A percentile compares a stretch with the other conserved stretches of the same genome.
Conservation (phyloP, 192 early-diverging fungal species). For the Podochytrium sp. region DNA sequence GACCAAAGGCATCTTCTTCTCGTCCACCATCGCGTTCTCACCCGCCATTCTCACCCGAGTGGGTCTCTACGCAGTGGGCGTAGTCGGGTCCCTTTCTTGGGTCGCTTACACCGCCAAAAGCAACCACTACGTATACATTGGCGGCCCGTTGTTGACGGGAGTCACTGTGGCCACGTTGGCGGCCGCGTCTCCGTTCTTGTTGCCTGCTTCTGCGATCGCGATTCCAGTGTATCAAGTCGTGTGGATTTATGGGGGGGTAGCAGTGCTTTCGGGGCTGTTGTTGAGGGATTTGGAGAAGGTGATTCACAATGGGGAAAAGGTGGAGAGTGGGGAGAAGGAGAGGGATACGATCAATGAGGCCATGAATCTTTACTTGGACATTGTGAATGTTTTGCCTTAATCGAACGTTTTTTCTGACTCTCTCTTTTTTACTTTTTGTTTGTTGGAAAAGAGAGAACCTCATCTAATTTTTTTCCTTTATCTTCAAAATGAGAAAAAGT, state of each 20-base stretch:
- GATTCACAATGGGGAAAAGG: background rate
- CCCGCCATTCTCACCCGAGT: background rate
- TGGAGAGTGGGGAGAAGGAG: constrained; percentile 1
- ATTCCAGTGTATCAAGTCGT: background rate
- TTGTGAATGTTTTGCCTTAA: constrained; percentile 3
- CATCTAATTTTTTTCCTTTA: too few species aligned
- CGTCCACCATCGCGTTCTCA: background rate
- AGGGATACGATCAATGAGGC: constrained; percentile 7
- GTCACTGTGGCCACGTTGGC: constrained; percentile 5
- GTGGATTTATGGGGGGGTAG: background rate
- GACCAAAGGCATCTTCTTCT: constrained; percentile 7
- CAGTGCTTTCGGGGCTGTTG: background rate
- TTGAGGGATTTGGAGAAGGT: background rate
- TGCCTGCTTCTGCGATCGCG: background rate
- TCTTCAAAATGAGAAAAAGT: too few species aligned
- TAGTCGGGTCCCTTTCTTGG: background rate
- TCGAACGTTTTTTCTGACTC: background rate
- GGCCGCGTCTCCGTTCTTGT: background rate
- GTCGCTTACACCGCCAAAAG: background rate
- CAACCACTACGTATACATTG: constrained; percentile 8
- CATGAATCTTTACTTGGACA: background rate
- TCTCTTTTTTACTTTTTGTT: background rate
- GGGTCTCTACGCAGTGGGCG: background rate
- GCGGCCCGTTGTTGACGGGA: background rate
- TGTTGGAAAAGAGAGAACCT: too few species aligned